Percentiles rank a stretch among this genome's conserved stretches.
Conservation (phyloP, 129 eudicot species). For the Pittosporum tobira region DNA sequence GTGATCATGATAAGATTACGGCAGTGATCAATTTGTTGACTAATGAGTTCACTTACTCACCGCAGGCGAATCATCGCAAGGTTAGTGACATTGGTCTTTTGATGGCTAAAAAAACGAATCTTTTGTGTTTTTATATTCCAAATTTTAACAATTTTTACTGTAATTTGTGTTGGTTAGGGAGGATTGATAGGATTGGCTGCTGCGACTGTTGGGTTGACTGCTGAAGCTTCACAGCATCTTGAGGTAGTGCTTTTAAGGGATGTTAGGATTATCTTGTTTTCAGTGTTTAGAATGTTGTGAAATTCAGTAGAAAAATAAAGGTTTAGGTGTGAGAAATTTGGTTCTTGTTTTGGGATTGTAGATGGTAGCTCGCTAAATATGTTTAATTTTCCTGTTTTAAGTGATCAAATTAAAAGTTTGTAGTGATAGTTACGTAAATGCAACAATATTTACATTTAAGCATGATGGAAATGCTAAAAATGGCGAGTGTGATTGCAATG, state of each 20-base stretch:
- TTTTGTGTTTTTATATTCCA: background rate
- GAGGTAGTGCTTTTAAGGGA: constrained; percentile 41
- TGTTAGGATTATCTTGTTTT: background rate
- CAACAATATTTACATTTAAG: background rate
- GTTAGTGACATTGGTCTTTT: constrained; percentile 21
- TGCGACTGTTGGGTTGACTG: constrained; percentile 81
- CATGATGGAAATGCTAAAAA: background rate
- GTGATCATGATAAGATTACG: constrained; percentile 72
- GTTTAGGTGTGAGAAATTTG: background rate
- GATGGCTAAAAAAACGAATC: background rate
- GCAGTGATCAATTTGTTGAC: constrained; percentile 67
- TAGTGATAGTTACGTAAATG: background rate
- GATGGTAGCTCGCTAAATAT: background rate
- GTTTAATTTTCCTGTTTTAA: background rate
- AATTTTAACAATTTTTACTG: background rate
- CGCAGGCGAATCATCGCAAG: constrained; percentile 82
- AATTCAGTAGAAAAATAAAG: no score
- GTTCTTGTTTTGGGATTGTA: background rate
- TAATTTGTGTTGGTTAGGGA: constrained; percentile 41
- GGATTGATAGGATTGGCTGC: constrained; percentile 98
- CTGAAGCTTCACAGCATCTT: constrained; percentile 90
- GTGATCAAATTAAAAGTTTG: no score
- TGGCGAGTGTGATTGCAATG: no score
- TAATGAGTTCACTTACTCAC: constrained; percentile 65
- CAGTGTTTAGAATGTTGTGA: no score